Percentiles rank a stretch among this genome's conserved stretches.
Conservation (phyloP, 495 filamentous ascomycete species). For the Umbilicaria muhlenbergii region DNA sequence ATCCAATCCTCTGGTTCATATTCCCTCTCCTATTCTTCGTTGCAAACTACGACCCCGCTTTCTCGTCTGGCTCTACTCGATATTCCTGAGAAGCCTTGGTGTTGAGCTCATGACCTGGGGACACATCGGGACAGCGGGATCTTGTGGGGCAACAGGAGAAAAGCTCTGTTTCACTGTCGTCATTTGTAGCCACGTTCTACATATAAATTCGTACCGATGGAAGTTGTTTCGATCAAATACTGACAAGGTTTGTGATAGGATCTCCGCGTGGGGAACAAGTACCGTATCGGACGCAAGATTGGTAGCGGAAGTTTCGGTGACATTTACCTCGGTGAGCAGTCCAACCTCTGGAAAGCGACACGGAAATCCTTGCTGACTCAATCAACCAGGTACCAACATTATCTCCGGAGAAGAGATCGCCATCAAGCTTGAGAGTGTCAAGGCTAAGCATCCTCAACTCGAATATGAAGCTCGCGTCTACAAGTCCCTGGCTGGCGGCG, state of each 20-base stretch:
- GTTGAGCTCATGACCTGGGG: slow-evolving; percentile 4
- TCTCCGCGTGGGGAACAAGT: slow-evolving; percentile 98
- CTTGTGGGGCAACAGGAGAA: no score
- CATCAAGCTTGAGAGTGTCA: slow-evolving; percentile 99
- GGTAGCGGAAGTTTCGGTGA: slow-evolving; percentile 97
- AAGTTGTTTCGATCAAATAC: slow-evolving; percentile 3
- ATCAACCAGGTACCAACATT: slow-evolving; percentile 75
- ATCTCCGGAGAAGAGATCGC: slow-evolving; percentile 99
- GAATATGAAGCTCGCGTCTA: slow-evolving; percentile 99
- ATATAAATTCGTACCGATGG: no score
- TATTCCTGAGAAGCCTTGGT: background rate
- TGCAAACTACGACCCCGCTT: slow-evolving; percentile 1
- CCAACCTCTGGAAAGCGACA: background rate
- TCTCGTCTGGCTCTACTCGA: background rate
- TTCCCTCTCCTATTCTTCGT: slow-evolving; percentile 19
- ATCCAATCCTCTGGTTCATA: slow-evolving; percentile 22
- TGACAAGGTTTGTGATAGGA: slow-evolving; percentile 44
- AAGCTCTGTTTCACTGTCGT: no score
- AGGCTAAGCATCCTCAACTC: slow-evolving; percentile 98
- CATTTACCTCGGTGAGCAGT: slow-evolving; percentile 75
- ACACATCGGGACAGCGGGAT: slow-evolving; percentile 2
- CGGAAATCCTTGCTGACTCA: slow-evolving; percentile 9
- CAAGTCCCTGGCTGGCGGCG: slow-evolving; percentile 96
- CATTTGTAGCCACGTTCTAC: no score
- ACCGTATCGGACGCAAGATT: slow-evolving; percentile 99